Evolutionary conservation across 2,329 filamentous ascomycete species (phyloP).

Genomic region (Hortaea werneckii): DNA sequence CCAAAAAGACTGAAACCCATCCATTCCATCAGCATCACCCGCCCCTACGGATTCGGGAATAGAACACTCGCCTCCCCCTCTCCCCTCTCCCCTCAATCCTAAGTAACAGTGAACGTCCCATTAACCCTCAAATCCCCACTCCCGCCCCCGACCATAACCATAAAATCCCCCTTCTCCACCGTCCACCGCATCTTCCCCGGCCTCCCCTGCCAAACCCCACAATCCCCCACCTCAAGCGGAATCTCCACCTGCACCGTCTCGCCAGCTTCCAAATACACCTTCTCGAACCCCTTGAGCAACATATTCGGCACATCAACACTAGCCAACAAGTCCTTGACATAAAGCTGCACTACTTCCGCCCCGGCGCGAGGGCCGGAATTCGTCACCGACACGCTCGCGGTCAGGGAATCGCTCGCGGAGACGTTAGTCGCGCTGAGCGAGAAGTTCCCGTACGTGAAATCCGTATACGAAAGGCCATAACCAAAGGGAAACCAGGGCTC

Average conservation of each 20-base stretch:
- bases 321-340: slow-evolving; percentile 52
- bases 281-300: slow-evolving; percentile 57
- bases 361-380: slow-evolving; percentile 50
- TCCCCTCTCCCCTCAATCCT: neutral
- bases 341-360: slow-evolving; percentile 58
- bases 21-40: too few relatives aligned
- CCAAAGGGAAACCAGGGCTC: slow-evolving; percentile 56
- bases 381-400: slow-evolving; percentile 50
- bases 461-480: slow-evolving; percentile 56
- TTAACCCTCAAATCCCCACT: slow-evolving; percentile 48
- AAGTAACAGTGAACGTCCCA: slow-evolving; percentile 44
- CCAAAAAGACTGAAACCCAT: too few relatives aligned
- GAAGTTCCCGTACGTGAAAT: slow-evolving; percentile 49
- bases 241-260: slow-evolving; percentile 46
- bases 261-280: slow-evolving; percentile 51
- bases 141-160: slow-evolving; percentile 49
- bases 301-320: slow-evolving; percentile 56
- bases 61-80: too few relatives aligned
- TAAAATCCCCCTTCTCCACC: slow-evolving; percentile 61
- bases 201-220: slow-evolving; percentile 46
- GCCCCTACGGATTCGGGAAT: too few relatives aligned
- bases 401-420: slow-evolving; percentile 43
- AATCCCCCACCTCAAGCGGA: slow-evolving; percentile 39
- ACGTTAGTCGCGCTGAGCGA: slow-evolving; percentile 41
- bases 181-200: slow-evolving; percentile 56